Evolutionary conservation across 352 stramenopile species (phyloP), one percentile per base, ranked within the genome.

Genomic region (Nothophytophthora sp.): DNA sequence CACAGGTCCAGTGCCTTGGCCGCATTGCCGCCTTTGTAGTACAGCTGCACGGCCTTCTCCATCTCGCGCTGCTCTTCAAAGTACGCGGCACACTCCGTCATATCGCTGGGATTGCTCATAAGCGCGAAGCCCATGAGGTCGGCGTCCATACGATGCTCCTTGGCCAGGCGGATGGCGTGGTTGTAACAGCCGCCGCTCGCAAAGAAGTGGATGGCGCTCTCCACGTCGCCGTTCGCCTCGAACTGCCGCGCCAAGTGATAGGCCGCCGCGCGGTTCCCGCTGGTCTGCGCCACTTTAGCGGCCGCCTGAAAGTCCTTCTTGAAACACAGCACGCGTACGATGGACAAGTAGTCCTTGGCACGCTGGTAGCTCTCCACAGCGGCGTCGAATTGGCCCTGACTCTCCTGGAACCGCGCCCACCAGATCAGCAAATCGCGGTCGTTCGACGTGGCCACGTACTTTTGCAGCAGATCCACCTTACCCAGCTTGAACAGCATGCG

Each of bases 391-490:
- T 97, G 67, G 1, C 89, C 88, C 22, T 94, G 76, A 53, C 78
- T 96, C 63, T 98, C 90, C 45, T 92, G 80, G 59, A 97, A 98
- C 47, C 97, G 81, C 2, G 88, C 95, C 90, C 90, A 98, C 94
- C 94, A 98, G 32, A 94, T 86, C 5, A 92, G 60, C 13, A 98
- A 60, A 15, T 95, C 72, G 5, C 75, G 70, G 58, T 98, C 84
- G 28, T 92, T 93, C 2, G 71, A 88, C n/a, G 87, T 81, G 2
- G 74, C 61, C 19, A 98, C 75, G 61, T 98, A 98, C 37, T 91
- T 86, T 41, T 98, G 82, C 34, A 98, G 55, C 37, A 98, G 70
- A 6, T 96, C 91, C 5, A 98, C 44, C 30, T 91, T 87, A 28
- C 83, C 80, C 2, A 86, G 61, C 36, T 95, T 90, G 35, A 96